Conservation (phyloP, 1,284 basidiomycete species). For the Cryptococcus amylolentus region DNA sequence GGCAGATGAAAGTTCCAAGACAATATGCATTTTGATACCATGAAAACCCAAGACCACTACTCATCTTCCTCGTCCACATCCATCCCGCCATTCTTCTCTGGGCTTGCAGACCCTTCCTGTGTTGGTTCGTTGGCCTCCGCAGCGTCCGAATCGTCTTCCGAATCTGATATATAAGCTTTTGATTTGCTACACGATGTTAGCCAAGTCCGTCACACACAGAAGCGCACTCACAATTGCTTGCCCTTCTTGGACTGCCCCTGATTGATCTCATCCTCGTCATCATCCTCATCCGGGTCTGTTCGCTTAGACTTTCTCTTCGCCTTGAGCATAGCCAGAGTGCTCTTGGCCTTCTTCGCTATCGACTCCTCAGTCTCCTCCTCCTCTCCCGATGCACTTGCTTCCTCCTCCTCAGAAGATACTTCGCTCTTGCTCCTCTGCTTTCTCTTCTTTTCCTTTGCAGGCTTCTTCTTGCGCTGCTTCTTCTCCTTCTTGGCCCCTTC, state of each 20-base stretch:
- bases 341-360: constrained; percentile 20
- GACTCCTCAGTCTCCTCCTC: constrained; percentile 20
- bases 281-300: constrained; percentile 32
- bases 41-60: background rate
- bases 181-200: constrained; percentile 34
- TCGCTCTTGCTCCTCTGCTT: constrained; percentile 33
- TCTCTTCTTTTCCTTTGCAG: constrained; percentile 28
- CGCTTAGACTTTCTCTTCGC: constrained; percentile 32
- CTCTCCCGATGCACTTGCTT: constrained; percentile 12
- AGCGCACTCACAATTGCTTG: constrained; percentile 32
- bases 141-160: constrained; percentile 33
- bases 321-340: constrained; percentile 29
- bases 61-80: background rate
- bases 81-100: constrained; percentile 24
- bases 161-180: constrained; percentile 45
- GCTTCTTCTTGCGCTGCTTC: constrained; percentile 25
- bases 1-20: too few relatives aligned
- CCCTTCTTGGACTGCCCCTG: constrained; percentile 29
- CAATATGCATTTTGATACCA: background rate
- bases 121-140: background rate
- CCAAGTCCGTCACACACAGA: constrained; percentile 2
- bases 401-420: constrained; percentile 21
- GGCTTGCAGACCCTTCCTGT: constrained; percentile 11
- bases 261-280: constrained; percentile 20
- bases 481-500: constrained; percentile 26